Evolutionary conservation across 2,329 filamentous ascomycete species (phyloP).

Genomic region (Aspergillus luchuensis): DNA sequence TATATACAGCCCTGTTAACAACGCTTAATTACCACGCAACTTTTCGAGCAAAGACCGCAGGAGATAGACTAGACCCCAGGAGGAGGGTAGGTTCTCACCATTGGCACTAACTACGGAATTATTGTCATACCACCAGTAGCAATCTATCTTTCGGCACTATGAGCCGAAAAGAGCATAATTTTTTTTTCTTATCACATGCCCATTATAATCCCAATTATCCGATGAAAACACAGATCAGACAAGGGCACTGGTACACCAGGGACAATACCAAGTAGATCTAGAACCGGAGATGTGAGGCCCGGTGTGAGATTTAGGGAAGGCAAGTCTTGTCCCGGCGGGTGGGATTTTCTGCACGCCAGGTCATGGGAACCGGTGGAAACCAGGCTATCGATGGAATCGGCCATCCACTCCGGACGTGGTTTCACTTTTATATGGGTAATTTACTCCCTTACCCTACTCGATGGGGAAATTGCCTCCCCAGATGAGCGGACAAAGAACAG

Average conservation of each 20-base stretch:
- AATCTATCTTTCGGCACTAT: not conserved
- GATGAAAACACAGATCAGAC: not conserved
- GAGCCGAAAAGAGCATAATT: not conserved
- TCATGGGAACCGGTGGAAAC: conserved; percentile 2
- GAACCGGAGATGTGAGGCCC: conserved; percentile 4
- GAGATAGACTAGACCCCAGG: too few species aligned
- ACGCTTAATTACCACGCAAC: not conserved
- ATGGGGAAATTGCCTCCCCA: not conserved
- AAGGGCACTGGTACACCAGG: not conserved
- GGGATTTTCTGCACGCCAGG: conserved; percentile 4
- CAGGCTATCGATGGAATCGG: not conserved
- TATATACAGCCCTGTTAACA: not conserved
- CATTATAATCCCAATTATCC: conserved; percentile 1
- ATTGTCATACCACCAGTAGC: too few species aligned
- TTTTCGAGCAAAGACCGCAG: not conserved
- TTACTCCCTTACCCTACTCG: not conserved
- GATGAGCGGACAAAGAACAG: not conserved
- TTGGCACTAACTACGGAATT: not conserved
- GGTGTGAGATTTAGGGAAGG: conserved; percentile 6
- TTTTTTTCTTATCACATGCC: not conserved
- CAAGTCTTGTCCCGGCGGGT: conserved; percentile 3
- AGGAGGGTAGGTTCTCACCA: not conserved
- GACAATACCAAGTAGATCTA: conserved; percentile 1
- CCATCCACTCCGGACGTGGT: not conserved
- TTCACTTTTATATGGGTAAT: conserved; percentile 2